Percentiles rank a stretch among this genome's conserved stretches.
phyloP scores from a whole-genome alignment of 352 stramenopile species.

The Pythium brassicae region DNA sequence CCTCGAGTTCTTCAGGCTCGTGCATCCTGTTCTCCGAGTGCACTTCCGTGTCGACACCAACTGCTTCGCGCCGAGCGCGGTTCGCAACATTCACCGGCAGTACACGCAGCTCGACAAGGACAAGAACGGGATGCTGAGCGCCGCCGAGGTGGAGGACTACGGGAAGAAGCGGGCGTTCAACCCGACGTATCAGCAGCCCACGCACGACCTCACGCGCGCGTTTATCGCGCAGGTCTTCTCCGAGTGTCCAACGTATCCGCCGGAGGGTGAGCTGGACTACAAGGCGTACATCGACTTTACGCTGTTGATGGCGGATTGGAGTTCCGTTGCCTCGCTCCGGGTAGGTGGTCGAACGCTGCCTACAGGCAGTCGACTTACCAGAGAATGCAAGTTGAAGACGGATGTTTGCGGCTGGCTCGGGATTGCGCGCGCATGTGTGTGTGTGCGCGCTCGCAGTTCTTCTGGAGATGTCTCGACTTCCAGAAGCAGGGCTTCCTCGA shows the following conservation, averaged over 20 bases:
- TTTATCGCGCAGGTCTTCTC: slow-evolving; percentile 55
- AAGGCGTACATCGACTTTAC: slow-evolving; percentile 61
- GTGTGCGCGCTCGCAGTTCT: too few relatives aligned
- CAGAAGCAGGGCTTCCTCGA: slow-evolving; percentile 65
- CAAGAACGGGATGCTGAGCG: slow-evolving; percentile 54
- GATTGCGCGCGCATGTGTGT: not conserved
- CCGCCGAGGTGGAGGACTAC: slow-evolving; percentile 39
- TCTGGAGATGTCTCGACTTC: slow-evolving; percentile 64
- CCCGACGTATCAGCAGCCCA: slow-evolving; percentile 29
- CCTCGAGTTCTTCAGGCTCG: slow-evolving; percentile 40
- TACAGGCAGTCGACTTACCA: too few relatives aligned
- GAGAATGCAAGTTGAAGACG: too few relatives aligned
- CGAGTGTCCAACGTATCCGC: slow-evolving; percentile 40
- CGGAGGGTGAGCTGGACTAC: slow-evolving; percentile 56
- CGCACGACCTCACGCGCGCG: slow-evolving; percentile 49
- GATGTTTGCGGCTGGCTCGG: too few relatives aligned
- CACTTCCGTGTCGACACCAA: slow-evolving; percentile 27
- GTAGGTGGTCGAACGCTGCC: slow-evolving; percentile 21
- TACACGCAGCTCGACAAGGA: slow-evolving; percentile 63
- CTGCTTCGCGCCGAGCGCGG: slow-evolving; percentile 21
- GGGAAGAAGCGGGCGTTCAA: slow-evolving; percentile 74
- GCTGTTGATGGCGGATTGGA: slow-evolving; percentile 37
- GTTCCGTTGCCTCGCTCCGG: slow-evolving; percentile 30
- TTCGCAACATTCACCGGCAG: slow-evolving; percentile 49
- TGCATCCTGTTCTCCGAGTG: slow-evolving; percentile 22